phyloP scores from a whole-genome alignment of 148 eudicot genomes.

The Spergularia marina region DNA sequence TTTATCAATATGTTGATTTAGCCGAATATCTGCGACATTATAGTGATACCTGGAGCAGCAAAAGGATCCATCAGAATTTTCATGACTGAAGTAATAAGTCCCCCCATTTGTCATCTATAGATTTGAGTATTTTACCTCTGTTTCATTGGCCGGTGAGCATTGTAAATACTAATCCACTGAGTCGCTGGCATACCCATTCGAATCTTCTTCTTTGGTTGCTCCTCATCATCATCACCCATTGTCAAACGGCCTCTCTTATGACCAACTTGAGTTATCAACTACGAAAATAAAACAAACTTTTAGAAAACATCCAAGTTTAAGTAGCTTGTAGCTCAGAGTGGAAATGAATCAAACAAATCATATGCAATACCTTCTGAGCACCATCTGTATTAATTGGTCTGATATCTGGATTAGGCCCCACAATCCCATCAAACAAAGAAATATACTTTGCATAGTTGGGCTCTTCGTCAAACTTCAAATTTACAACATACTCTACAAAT shows the following conservation, averaged over 20 bases:
- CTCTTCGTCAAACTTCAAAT: slow-evolving; percentile 88
- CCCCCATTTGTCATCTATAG: neutral
- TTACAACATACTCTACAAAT: slow-evolving; percentile 82
- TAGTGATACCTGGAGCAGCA: slow-evolving; percentile 71
- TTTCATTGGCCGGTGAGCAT: slow-evolving; percentile 92
- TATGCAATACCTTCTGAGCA: slow-evolving; percentile 73
- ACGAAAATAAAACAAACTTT: slow-evolving; percentile 12
- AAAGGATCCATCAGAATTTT: slow-evolving; percentile 6
- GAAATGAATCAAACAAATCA: slow-evolving; percentile 6
- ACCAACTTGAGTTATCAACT: slow-evolving; percentile 89
- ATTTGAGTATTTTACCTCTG: slow-evolving; percentile 52
- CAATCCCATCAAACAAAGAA: slow-evolving; percentile 88
- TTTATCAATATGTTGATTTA: slow-evolving; percentile 76
- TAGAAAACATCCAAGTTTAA: neutral
- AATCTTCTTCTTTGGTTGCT: slow-evolving; percentile 83
- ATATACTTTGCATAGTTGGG: slow-evolving; percentile 88
- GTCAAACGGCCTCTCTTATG: slow-evolving; percentile 83
- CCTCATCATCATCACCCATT: slow-evolving; percentile 79
- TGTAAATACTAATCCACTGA: slow-evolving; percentile 91
- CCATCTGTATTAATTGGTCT: slow-evolving; percentile 98
- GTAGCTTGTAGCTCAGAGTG: neutral
- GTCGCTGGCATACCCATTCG: slow-evolving; percentile 96
- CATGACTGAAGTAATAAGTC: neutral
- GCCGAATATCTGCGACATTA: slow-evolving; percentile 82
- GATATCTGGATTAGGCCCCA: slow-evolving; percentile 87